phyloP scores from a whole-genome alignment of 768 basidiomycete genomes.

The Termitomyces sp. region DNA sequence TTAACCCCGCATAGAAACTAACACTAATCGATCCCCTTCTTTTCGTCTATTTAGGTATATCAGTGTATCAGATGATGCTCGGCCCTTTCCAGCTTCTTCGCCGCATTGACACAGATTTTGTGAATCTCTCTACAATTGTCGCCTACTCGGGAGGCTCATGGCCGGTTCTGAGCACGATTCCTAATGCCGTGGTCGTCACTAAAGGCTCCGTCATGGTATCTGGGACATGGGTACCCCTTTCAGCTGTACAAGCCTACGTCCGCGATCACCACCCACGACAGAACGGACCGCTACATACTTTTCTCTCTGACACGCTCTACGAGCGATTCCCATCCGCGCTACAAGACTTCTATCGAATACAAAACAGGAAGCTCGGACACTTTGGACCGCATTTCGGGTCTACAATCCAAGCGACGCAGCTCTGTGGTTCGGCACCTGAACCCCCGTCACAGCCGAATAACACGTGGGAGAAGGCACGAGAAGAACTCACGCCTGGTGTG shows the following conservation, averaged over 20 bases:
- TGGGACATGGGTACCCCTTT: constrained; percentile 72
- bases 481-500: background rate
- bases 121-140: constrained; percentile 62
- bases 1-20: constrained; percentile 10
- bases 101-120: constrained; percentile 77
- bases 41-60: constrained; percentile 45
- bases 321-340: constrained; percentile 62
- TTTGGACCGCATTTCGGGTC: constrained; percentile 66
- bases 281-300: constrained; percentile 40
- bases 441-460: background rate
- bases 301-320: constrained; percentile 60
- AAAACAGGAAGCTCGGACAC: constrained; percentile 46
- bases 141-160: constrained; percentile 38
- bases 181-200: constrained; percentile 46
- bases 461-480: constrained; percentile 11
- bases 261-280: constrained; percentile 41
- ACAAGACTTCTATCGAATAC: constrained; percentile 50
- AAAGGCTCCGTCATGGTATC: constrained; percentile 50
- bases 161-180: constrained; percentile 34
- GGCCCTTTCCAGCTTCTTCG: constrained; percentile 55
- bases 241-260: constrained; percentile 49
- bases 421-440: constrained; percentile 14
- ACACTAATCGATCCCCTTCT: constrained; percentile 5
- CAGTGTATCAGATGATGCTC: constrained; percentile 69
- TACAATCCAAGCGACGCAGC: constrained; percentile 40